phyloP scores from a whole-genome alignment of 441 rosid species.

The Croton laevigatus region DNA sequence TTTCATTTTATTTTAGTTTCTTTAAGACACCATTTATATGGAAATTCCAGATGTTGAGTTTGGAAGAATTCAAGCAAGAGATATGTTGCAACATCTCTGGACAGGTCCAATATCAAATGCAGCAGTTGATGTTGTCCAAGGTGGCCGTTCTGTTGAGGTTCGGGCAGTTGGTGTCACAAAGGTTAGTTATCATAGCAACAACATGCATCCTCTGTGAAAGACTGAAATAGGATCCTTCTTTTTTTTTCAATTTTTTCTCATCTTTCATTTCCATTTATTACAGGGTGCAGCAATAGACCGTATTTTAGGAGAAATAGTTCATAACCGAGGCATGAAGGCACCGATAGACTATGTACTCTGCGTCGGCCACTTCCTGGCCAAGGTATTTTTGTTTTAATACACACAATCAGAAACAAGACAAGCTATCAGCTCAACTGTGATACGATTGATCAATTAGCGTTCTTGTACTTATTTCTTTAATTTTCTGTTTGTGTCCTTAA shows the following conservation, averaged over 20 bases:
- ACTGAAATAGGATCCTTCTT: not conserved
- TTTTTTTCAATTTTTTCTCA: not conserved
- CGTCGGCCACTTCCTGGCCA: conserved; percentile 60
- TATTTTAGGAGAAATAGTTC: conserved; percentile 72
- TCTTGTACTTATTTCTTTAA: too few relatives aligned
- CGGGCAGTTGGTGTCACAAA: conserved; percentile 80
- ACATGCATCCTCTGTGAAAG: conserved; percentile 2
- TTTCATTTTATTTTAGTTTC: conserved; percentile 10
- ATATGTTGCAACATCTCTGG: conserved; percentile 85
- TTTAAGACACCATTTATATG: not conserved
- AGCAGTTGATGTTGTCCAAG: conserved; percentile 76
- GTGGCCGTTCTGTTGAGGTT: conserved; percentile 74
- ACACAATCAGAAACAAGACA: not conserved
- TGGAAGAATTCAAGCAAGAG: conserved; percentile 84
- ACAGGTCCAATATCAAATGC: conserved; percentile 88
- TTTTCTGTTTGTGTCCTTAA: not conserved
- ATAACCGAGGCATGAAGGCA: conserved; percentile 51
- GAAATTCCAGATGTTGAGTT: conserved; percentile 54
- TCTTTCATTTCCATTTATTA: conserved; percentile 6
- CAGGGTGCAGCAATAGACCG: conserved; percentile 87
- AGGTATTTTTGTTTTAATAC: conserved; percentile 37
- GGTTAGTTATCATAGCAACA: conserved; percentile 27
- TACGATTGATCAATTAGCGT: not conserved
- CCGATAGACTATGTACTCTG: conserved; percentile 82
- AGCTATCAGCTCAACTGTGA: not conserved